These are phyloP conservation scores for Barnettozyma wickerhamii DNA, from an alignment of 805 yeast species.

Conservation along the genomic window DNA sequence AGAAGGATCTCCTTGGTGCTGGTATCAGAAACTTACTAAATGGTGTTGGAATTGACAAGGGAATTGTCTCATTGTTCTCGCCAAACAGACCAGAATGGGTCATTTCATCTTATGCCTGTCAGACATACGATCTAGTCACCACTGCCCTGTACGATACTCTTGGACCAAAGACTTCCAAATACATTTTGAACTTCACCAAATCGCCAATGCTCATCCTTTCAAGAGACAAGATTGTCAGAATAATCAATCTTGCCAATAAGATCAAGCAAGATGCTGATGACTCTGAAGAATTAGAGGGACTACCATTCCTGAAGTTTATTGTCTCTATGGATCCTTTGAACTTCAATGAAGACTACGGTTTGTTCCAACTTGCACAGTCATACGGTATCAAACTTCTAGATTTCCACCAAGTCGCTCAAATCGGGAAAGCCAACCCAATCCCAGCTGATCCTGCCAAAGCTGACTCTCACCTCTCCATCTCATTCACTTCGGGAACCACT, in stretches of 20 bases:
- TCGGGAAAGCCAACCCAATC: slow-evolving; percentile 34
- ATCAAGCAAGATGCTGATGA: slow-evolving; percentile 5
- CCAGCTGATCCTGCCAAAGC: slow-evolving; percentile 37
- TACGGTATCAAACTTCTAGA: slow-evolving; percentile 30
- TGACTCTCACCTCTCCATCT: slow-evolving; percentile 41
- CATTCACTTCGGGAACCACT: slow-evolving; percentile 61
- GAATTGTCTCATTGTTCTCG: slow-evolving; percentile 49
- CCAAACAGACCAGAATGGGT: slow-evolving; percentile 66
- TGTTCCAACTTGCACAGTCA: slow-evolving; percentile 23
- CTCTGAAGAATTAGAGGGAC: slow-evolving; percentile 13
- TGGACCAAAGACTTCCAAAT: slow-evolving; percentile 10
- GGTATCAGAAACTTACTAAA: slow-evolving; percentile 39
- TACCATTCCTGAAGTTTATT: slow-evolving; percentile 38
- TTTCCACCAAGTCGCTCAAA: slow-evolving; percentile 34
- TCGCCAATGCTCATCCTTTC: slow-evolving; percentile 22
- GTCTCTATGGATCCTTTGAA: slow-evolving; percentile 43
- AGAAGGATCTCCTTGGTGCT: slow-evolving; percentile 45
- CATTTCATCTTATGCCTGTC: slow-evolving; percentile 54
- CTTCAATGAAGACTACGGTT: slow-evolving; percentile 28
- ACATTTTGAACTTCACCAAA: slow-evolving; percentile 10
- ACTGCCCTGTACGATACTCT: slow-evolving; percentile 11
- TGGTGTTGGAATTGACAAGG: slow-evolving; percentile 22
- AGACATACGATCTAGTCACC: slow-evolving; percentile 12
- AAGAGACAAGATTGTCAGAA: slow-evolving; percentile 30
- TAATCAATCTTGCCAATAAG: slow-evolving; percentile 15